Evolutionary conservation across 2,329 filamentous ascomycete genomes (phyloP).

Genomic region (Diplodia scrobiculata): DNA sequence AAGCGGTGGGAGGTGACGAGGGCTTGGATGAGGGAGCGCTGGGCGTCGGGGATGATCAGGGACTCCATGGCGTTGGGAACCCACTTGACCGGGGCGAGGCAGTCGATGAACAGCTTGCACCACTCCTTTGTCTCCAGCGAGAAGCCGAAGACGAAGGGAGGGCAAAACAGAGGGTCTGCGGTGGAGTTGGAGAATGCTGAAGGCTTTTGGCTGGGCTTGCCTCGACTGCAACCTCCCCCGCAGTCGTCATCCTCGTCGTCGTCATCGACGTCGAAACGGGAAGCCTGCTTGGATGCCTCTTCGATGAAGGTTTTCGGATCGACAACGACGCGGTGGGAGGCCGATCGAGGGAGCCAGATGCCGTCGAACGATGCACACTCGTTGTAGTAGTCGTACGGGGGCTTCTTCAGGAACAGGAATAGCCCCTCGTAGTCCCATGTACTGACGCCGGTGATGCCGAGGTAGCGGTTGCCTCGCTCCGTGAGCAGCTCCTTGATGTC

Average conservation of each 20-base stretch:
- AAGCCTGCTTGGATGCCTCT: constrained; percentile 27
- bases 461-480: constrained; percentile 31
- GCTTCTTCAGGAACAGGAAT: constrained; percentile 33
- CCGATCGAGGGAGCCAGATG: constrained; percentile 32
- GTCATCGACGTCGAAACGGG: background rate
- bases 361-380: constrained; percentile 30
- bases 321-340: constrained; percentile 34
- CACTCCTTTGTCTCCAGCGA: constrained; percentile 32
- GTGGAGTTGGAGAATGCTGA: constrained; percentile 27
- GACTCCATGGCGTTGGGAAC: constrained; percentile 38
- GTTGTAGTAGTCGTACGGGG: constrained; percentile 33
- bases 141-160: constrained; percentile 35
- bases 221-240: constrained; percentile 7
- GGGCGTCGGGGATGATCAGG: constrained; percentile 37
- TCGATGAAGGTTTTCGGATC: constrained; percentile 37
- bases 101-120: constrained; percentile 34
- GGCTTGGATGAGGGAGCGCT: constrained; percentile 38
- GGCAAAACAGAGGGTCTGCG: constrained; percentile 37
- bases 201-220: constrained; percentile 24
- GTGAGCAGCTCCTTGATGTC: constrained; percentile 29
- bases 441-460: constrained; percentile 30
- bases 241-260: constrained; percentile 6
- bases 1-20: constrained; percentile 37
- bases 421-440: constrained; percentile 34
- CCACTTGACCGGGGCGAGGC: constrained; percentile 37